Evolutionary conservation across 2,329 filamentous ascomycete genomes (phyloP), one percentile per base, ranked within the genome.

Genomic region (Colletotrichum godetiae): DNA sequence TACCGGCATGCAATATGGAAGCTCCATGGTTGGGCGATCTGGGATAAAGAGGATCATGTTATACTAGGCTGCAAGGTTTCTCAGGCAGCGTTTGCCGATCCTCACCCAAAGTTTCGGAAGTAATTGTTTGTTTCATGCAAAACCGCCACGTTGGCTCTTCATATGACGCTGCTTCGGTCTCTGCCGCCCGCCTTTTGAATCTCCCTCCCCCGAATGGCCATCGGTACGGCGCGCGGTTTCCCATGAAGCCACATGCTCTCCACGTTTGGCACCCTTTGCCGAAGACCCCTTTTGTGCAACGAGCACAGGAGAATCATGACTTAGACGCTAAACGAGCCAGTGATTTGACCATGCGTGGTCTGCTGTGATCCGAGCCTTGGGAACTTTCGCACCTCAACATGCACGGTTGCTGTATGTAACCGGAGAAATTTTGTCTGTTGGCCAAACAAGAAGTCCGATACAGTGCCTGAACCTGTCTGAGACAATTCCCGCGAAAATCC

Each of bases 331-430:
- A 33, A 31, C 22, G 27, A 74, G 59, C 66, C 66, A 74, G 65
- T 70, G 61, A 63, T 61, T 31, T 56, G 66, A 35, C 27, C 27
- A n/a, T 22, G 57, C 52, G 29, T 58, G 49, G 53, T 46, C 59
- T 72, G 58, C 46, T 60, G 72, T 64, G 46, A 62, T 62, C 72
- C 58, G 58, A 64, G 52, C 35, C 55, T 55, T 68, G 57, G 68
- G 37, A 4, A 63, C 68, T 49, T 57, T 65, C 52, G 61, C 46
- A 31, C 35, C 31, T 67, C 68, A 29, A 19, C 46, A 31, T 46
- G 62, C 24, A 63, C 52, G 53, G 31, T 56, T 72, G 31, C 62
- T 74, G 68, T 74, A 68, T 59, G 72, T 74, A 74, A 73, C 68
- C 62, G 72, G 68, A 67, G 29, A 53, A 63, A 29, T 49, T 49